Evolutionary conservation across 139 green algal genomes (phyloP).

Genomic region (Chlamydomonas sp.): DNA sequence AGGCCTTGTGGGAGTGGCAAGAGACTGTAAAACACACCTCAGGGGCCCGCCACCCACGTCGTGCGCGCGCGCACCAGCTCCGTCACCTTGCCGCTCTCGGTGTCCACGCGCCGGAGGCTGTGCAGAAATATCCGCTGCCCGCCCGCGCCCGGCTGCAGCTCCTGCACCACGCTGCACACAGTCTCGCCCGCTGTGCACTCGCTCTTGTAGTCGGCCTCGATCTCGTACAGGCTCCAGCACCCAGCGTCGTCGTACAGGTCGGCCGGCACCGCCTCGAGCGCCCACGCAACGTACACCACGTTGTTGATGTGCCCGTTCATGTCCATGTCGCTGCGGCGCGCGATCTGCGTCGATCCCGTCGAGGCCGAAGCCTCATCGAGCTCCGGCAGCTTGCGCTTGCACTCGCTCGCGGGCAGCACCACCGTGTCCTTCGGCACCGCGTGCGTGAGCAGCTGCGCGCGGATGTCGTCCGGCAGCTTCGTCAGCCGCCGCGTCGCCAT

Average conservation of each 20-base stretch:
- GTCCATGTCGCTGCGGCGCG: slow-evolving; percentile 83
- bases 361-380: slow-evolving; percentile 23
- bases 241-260: slow-evolving; percentile 52
- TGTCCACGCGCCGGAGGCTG: slow-evolving; percentile 42
- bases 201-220: slow-evolving; percentile 85
- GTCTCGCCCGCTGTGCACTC: slow-evolving; percentile 73
- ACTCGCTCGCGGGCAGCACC: slow-evolving; percentile 34
- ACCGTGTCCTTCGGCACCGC: slow-evolving; percentile 7
- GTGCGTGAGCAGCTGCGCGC: slow-evolving; percentile 41
- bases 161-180: slow-evolving; percentile 48
- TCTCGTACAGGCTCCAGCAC: slow-evolving; percentile 32
- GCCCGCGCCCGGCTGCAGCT: slow-evolving; percentile 3
- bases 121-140: slow-evolving; percentile 34
- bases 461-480: slow-evolving; percentile 67
- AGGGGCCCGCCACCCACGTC: slow-evolving; percentile 36
- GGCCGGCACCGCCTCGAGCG: slow-evolving; percentile 73
- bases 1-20: no score
- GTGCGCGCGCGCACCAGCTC: slow-evolving; percentile 72
- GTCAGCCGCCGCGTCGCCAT: slow-evolving; percentile 59
- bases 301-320: slow-evolving; percentile 99
- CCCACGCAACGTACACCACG: slow-evolving; percentile 87
- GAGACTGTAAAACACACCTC: no score
- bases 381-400: slow-evolving; percentile 49
- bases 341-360: slow-evolving; percentile 43
- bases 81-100: slow-evolving; percentile 25